Base-by-base conservation (phyloP, 1,284 basidiomycete species). In the Ustilago curta region DNA sequence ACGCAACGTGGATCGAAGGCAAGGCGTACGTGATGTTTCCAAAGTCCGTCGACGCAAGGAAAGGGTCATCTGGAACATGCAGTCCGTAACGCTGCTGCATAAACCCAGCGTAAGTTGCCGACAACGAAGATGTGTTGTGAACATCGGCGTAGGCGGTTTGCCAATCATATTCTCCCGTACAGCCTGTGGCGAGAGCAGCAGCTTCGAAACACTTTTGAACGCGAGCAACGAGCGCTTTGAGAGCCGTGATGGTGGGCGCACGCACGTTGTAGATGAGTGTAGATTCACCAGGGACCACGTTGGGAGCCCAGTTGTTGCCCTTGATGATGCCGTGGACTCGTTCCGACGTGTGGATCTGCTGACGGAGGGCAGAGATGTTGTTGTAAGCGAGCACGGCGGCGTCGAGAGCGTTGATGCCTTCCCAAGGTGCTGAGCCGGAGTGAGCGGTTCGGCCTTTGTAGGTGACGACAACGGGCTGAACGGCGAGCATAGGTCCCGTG, bases 351-450 rank as follows among this genome's bases (percentile, higher is more conserved):
- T 88, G 88, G 51, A 90, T 88, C 85, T 93, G 91, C 83, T 92
- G 92, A 16, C 93, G 88, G 47, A 95, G 87, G 2, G 89, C 89
- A 9, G 91, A 90, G 48, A 95, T 88, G 61, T 88, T 88, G 8
- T 89, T 89, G 85, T 95, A 95, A 3, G 92, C 91, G 18, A 92
- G 85, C 77, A 93, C 91, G 2, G 91, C 93, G 0, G 92, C 93
- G 83, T 94, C 93, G 44, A 93, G 88, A 5, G 93, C 93, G 81
- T 94, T 94, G 64, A 89, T 88, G 39, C 91, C 93, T 85, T 93
- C 91, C 92, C 92, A 93, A 18, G 91, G 92, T 3, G 91, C 88
- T n/a, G 70, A 78, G 11, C 78, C 80, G 0, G 78, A 77, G 60
- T 85, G 80, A 1, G 83, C 80, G 21, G 79, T 76, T 5, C 56